phyloP scores from a whole-genome alignment of 495 filamentous ascomycete species.

The Cercophora samala region DNA sequence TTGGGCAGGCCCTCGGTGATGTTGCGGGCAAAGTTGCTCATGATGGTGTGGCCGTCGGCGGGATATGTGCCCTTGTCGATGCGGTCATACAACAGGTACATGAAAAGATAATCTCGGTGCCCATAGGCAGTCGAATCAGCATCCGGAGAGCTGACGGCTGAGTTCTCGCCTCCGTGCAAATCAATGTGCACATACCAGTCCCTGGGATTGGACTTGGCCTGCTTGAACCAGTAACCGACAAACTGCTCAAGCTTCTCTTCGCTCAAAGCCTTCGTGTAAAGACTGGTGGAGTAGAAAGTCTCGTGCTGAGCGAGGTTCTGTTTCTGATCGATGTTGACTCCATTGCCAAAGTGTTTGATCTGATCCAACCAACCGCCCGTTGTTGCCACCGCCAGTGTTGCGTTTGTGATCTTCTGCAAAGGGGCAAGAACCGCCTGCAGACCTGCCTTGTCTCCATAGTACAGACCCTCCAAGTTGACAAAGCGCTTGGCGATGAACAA shows the following conservation, averaged over 20 bases:
- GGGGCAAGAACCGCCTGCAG: constrained; percentile 37
- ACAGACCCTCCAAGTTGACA: constrained; percentile 44
- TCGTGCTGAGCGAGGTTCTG: constrained; percentile 41
- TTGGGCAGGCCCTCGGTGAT: constrained; percentile 31
- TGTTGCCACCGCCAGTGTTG: constrained; percentile 30
- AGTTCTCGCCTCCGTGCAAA: constrained; percentile 44
- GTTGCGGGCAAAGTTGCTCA: constrained; percentile 39
- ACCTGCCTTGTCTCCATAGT: constrained; percentile 39
- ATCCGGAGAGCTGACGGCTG: constrained; percentile 34
- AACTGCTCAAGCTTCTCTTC: constrained; percentile 37
- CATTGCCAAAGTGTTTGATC: constrained; percentile 42
- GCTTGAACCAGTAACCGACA: constrained; percentile 43
- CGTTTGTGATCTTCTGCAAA: constrained; percentile 36
- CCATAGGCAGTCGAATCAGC: constrained; percentile 38
- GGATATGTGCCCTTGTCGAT: constrained; percentile 35
- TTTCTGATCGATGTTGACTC: constrained; percentile 38
- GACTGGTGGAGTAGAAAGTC: constrained; percentile 43
- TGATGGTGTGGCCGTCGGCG: constrained; percentile 31
- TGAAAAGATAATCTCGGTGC: constrained; percentile 45
- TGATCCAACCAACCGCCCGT: constrained; percentile 41
- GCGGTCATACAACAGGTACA: constrained; percentile 45
- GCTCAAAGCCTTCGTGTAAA: constrained; percentile 37
- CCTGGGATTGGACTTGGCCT: constrained; percentile 40
- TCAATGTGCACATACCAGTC: constrained; percentile 50
- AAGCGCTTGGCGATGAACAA: constrained; percentile 40